A percentile compares a stretch with the other conserved stretches of the same genome.
Evolutionary conservation across 1,284 basidiomycete genomes (phyloP).

Genomic region (Apiotrichum akiyoshidainum): DNA sequence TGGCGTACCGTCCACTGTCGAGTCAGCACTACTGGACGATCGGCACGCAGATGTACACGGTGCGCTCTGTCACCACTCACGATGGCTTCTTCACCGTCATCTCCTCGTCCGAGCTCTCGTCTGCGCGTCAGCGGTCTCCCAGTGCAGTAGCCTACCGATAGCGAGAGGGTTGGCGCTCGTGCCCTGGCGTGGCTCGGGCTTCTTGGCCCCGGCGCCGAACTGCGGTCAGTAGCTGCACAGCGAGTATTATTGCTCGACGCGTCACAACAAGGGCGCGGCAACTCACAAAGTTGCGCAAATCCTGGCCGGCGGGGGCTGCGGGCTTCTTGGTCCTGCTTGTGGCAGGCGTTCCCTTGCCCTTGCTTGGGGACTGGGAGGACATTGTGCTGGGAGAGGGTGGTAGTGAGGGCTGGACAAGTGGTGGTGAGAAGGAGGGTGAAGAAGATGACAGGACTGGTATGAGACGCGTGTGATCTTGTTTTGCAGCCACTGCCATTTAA

Average conservation of each 20-base stretch:
- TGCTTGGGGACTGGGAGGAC: conserved; percentile 12
- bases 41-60: neutral
- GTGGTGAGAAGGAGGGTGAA: neutral
- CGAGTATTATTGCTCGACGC: neutral
- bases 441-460: neutral
- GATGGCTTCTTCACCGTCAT: conserved; percentile 21
- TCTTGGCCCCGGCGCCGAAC: conserved; percentile 26
- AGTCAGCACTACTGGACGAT: neutral
- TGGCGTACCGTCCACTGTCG: too few species aligned
- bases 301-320: conserved; percentile 16
- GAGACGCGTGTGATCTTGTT: too few species aligned
- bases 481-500: conserved; percentile 6
- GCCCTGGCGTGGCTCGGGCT: conserved; percentile 11
- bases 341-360: conserved; percentile 15
- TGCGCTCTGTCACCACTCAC: conserved; percentile 13
- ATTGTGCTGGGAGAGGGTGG: conserved; percentile 7
- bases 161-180: conserved; percentile 11
- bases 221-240: neutral
- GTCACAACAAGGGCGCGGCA: too few species aligned
- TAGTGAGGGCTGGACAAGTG: neutral
- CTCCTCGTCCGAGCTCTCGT: conserved; percentile 44
- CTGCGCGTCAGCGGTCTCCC: conserved; percentile 13
- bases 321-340: conserved; percentile 8
- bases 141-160: conserved; percentile 5
- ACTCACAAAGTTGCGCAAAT: conserved; percentile 34